Evolutionary conservation across 345 rosid genomes (phyloP).

Genomic region (Eucalyptus fibrosa): DNA sequence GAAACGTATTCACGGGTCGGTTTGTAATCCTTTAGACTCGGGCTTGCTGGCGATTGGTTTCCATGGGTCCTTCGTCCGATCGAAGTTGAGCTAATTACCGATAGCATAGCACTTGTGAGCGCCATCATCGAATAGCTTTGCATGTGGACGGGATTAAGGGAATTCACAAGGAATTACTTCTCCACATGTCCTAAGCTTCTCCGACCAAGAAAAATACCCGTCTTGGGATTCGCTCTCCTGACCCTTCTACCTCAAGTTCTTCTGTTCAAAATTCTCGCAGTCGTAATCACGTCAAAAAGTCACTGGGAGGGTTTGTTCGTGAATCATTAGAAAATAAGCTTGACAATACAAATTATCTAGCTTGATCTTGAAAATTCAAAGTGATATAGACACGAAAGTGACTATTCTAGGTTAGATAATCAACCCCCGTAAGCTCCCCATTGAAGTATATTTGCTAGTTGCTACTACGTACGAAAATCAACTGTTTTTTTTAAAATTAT

Average conservation of each 20-base stretch:
- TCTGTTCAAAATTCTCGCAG: accelerated
- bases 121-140: neutral
- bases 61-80: neutral
- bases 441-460: neutral
- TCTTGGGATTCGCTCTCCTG: neutral
- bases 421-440: neutral
- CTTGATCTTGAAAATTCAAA: neutral
- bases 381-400: neutral
- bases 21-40: neutral
- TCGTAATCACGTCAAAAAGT: neutral
- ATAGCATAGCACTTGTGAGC: neutral
- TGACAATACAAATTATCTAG: accelerated
- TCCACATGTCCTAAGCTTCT: neutral
- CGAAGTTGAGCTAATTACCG: neutral
- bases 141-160: neutral
- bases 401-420: neutral
- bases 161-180: neutral
- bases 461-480: neutral
- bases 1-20: neutral
- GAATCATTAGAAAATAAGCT: neutral
- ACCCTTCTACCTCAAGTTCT: neutral
- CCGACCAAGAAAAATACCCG: neutral
- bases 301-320: neutral
- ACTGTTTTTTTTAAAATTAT: neutral
- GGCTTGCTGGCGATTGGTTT: neutral